Conservation (phyloP, 106 monocot species). For the Allium fistulosum region DNA sequence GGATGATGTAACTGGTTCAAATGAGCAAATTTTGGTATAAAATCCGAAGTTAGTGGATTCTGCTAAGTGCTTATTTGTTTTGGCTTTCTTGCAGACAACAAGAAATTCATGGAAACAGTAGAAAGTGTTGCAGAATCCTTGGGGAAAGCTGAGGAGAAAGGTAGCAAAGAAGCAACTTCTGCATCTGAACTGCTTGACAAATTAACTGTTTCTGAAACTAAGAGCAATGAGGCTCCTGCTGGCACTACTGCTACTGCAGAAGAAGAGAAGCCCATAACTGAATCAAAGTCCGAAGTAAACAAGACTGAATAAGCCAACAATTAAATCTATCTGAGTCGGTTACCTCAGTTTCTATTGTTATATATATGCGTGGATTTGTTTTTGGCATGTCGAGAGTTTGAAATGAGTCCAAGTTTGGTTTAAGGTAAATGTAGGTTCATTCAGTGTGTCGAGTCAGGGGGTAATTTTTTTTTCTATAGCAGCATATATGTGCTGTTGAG, state of each 20-base stretch:
- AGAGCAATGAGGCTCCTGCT: conserved; percentile 7
- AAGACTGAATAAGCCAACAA: not conserved
- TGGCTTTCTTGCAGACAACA: conserved; percentile 47
- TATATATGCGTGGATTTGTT: no score
- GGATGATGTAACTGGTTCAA: no score
- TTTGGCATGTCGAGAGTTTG: no score
- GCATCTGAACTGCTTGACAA: conserved; percentile 60
- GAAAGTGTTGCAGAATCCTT: conserved; percentile 60
- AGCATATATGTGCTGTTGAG: no score
- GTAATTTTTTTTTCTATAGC: no score
- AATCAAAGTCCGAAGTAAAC: not conserved
- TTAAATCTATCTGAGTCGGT: not conserved
- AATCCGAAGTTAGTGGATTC: not conserved
- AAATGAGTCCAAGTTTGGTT: no score
- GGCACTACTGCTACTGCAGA: not conserved
- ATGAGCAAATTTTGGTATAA: no score
- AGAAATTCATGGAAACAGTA: conserved; percentile 71
- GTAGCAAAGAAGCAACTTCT: conserved; percentile 28
- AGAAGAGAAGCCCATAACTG: not conserved
- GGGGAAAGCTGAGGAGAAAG: conserved; percentile 39
- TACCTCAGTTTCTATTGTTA: no score
- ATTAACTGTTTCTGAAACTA: conserved; percentile 41
- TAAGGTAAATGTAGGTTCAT: no score
- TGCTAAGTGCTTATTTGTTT: not conserved
- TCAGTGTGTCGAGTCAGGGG: no score